Conservation (phyloP, 2,329 filamentous ascomycete species). For the Calcarisporium arbuscula region DNA sequence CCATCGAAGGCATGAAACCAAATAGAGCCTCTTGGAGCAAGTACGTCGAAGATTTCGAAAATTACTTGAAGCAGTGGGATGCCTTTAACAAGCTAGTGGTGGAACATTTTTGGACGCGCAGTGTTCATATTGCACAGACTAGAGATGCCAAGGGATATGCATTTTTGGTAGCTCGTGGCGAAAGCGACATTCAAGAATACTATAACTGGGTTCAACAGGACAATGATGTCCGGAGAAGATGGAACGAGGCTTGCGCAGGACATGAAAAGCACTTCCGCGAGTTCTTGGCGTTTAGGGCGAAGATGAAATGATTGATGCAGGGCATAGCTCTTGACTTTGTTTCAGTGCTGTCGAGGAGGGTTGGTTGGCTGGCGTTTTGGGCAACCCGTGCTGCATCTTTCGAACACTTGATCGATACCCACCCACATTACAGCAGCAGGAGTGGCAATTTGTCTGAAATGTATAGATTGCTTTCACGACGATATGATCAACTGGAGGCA, state of each 20-base stretch:
- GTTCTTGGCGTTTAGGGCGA: conserved; percentile 44
- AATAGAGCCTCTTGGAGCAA: conserved; percentile 38
- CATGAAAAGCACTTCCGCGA: conserved; percentile 55
- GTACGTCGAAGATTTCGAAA: conserved; percentile 47
- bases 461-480: neutral
- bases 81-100: conserved; percentile 46
- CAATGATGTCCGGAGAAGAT: conserved; percentile 53
- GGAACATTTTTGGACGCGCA: conserved; percentile 48
- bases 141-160: conserved; percentile 34
- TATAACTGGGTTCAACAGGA: conserved; percentile 57
- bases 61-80: conserved; percentile 46
- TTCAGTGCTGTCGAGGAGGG: conserved; percentile 3
- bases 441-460: conserved; percentile 3
- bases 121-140: conserved; percentile 32
- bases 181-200: conserved; percentile 50
- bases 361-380: conserved; percentile 1
- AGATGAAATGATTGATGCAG: conserved; percentile 35
- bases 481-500: neutral
- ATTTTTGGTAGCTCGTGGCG: conserved; percentile 37
- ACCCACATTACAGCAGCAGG: conserved; percentile 5
- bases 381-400: no score
- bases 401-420: no score
- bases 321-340: conserved; percentile 7
- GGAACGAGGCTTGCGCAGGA: conserved; percentile 51
- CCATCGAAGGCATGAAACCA: conserved; percentile 37